Conservation (phyloP, 495 filamentous ascomycete species). For the Penicillium atrosanguineum region DNA sequence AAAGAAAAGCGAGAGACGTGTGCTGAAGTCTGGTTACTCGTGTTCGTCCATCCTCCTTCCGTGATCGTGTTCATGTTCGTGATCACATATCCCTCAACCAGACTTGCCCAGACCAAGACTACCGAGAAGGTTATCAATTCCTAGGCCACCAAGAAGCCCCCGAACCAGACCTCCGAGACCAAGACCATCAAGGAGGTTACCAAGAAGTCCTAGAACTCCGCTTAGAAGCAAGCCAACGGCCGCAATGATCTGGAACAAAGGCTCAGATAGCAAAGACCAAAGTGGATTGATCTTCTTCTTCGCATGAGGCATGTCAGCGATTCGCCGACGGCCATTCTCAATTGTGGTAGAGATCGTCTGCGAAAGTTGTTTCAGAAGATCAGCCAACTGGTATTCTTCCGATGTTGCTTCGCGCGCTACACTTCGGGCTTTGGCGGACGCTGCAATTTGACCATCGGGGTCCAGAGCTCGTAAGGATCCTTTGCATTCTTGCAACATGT, state of each 20-base stretch:
- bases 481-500: constrained; percentile 77
- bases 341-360: constrained; percentile 66
- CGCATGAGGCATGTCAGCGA: constrained; percentile 85
- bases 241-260: constrained; percentile 87
- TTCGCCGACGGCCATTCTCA: constrained; percentile 78
- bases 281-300: constrained; percentile 90
- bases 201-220: constrained; percentile 80
- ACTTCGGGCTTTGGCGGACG: constrained; percentile 72
- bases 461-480: constrained; percentile 80
- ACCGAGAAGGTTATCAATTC: constrained; percentile 71
- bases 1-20: too few relatives aligned
- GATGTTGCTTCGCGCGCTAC: constrained; percentile 56
- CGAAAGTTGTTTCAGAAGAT: constrained; percentile 72
- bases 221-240: constrained; percentile 82
- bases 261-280: constrained; percentile 72
- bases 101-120: constrained; percentile 62
- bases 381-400: constrained; percentile 82
- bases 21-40: too few relatives aligned
- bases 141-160: constrained; percentile 74
- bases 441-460: constrained; percentile 75
- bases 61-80: too few relatives aligned
- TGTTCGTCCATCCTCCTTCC: too few relatives aligned
- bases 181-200: constrained; percentile 73
- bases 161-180: constrained; percentile 78
- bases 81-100: too few relatives aligned